Evolutionary conservation across 768 basidiomycete species (phyloP).

Genomic region (Hysterangium stoloniferum): DNA sequence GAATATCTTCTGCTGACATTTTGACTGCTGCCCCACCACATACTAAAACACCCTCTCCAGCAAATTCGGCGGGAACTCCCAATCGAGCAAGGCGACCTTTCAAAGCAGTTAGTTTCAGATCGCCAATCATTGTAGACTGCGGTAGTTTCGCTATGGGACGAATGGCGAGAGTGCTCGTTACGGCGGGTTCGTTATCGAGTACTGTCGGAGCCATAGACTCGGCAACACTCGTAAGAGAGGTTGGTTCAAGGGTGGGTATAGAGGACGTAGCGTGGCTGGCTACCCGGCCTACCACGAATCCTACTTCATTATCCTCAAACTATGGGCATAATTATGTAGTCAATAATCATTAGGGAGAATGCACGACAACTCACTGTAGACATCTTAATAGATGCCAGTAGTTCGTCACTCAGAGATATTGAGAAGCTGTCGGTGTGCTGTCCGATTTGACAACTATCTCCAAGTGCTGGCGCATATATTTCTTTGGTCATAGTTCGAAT

Average conservation of each 20-base stretch:
- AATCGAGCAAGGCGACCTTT: slow-evolving; percentile 71
- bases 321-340: slow-evolving; percentile 25
- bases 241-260: slow-evolving; percentile 80
- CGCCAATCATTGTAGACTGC: slow-evolving; percentile 94
- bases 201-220: slow-evolving; percentile 7
- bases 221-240: slow-evolving; percentile 15
- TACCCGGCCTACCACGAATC: slow-evolving; percentile 85
- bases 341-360: neutral
- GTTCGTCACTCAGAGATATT: slow-evolving; percentile 84
- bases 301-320: slow-evolving; percentile 98
- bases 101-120: slow-evolving; percentile 84
- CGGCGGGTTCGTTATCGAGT: slow-evolving; percentile 15
- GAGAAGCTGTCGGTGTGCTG: slow-evolving; percentile 95
- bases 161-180: slow-evolving; percentile 34
- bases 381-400: slow-evolving; percentile 73
- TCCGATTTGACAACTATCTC: slow-evolving; percentile 84
- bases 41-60: slow-evolving; percentile 94
- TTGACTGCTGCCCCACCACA: slow-evolving; percentile 59
- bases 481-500: slow-evolving; percentile 90
- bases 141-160: slow-evolving; percentile 63
- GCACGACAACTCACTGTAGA: slow-evolving; percentile 57
- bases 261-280: slow-evolving; percentile 78
- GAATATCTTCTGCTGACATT: slow-evolving; percentile 42
- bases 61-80: slow-evolving; percentile 84
- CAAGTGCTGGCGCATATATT: slow-evolving; percentile 68